These are phyloP conservation scores for Rhynchospora pubera DNA, from an alignment of 176 grass and related monocot species.

Conservation along the genomic window DNA sequence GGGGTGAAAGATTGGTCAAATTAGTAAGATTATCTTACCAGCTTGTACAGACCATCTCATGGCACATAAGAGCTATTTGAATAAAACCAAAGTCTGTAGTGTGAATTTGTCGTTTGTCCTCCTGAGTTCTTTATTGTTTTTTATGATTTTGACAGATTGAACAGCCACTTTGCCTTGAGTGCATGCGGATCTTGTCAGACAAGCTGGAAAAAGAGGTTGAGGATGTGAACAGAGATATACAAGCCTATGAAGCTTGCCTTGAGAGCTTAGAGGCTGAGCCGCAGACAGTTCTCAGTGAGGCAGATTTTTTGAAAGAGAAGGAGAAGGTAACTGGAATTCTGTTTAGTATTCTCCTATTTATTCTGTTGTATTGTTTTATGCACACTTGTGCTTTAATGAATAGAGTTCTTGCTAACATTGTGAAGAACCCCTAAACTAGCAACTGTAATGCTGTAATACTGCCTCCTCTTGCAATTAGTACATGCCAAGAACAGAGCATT, in stretches of 20 bases:
- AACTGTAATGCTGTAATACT: background rate
- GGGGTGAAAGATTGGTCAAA: background rate
- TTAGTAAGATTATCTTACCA: background rate
- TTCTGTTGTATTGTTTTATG: background rate
- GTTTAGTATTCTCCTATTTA: background rate
- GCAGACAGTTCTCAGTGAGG: slow-evolving; percentile 60
- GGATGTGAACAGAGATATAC: slow-evolving; percentile 74
- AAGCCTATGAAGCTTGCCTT: slow-evolving; percentile 82
- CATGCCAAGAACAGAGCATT: background rate
- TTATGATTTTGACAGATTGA: slow-evolving; percentile 62
- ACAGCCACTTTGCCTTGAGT: slow-evolving; percentile 91
- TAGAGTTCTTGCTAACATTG: background rate
- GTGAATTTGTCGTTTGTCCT: slow-evolving; percentile 1
- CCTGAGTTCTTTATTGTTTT: background rate
- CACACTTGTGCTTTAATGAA: background rate
- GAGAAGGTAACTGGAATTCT: slow-evolving; percentile 45
- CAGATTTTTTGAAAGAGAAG: slow-evolving; percentile 76
- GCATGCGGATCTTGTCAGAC: slow-evolving; percentile 86
- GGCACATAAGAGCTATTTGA: background rate
- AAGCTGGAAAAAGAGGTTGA: slow-evolving; percentile 95
- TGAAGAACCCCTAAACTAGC: background rate
- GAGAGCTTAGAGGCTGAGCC: slow-evolving; percentile 58
- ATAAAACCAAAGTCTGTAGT: background rate
- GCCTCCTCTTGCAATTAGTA: background rate
- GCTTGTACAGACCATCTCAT: background rate